Base-by-base conservation (phyloP, 2,329 filamentous ascomycete species). In the Aureobasidium sp. region DNA sequence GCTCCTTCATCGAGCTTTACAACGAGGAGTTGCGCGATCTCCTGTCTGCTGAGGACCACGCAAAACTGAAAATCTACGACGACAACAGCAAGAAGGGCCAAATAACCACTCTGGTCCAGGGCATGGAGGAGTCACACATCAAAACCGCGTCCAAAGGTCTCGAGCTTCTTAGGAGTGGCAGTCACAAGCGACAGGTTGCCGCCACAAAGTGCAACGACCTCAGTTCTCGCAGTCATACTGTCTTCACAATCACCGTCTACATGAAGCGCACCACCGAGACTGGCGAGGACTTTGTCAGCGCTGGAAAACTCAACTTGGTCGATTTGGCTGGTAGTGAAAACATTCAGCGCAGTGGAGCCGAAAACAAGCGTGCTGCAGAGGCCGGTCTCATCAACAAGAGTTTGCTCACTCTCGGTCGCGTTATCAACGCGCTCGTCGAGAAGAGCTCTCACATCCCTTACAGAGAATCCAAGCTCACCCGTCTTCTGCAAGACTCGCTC, bases 191-290 rank as follows among this genome's bases (percentile, higher is more conserved):
- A 55, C 94, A 99, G 75, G 94, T 99, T n/a, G 95, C 94, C 6
- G 91, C 95, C 4, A 99, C 94, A n/a, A 97, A 97, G 76, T 99
- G 94, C 83, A 99, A 99, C 73, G 94, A 99, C 70, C 84, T 97
- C 61, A 97, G 92, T 76, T 97, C 92, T 69, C 87, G 94, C 74
- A 96, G 92, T 78, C 95, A 99, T 72, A 99, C 94, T 0, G 89
- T 99, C 25, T 99, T 99, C 72, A 97, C 94, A 8, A 90, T 99
- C 64, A 97, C 93, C 0, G 90, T 92, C 0, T 91, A 92, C 71
- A 87, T 91, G 70, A 96, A 96, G 75, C 87, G 88, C 65, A 85
- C 85, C 0, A 85, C 85, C 2, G 90, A 95, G 52, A 86, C 88
- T 64, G 92, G 91, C 4, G 92, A 97, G 71, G 93, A 97, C 65